These are phyloP conservation scores for Gossypium rotundifolium DNA, from an alignment of 345 rosid species.

Conservation along the genomic window DNA sequence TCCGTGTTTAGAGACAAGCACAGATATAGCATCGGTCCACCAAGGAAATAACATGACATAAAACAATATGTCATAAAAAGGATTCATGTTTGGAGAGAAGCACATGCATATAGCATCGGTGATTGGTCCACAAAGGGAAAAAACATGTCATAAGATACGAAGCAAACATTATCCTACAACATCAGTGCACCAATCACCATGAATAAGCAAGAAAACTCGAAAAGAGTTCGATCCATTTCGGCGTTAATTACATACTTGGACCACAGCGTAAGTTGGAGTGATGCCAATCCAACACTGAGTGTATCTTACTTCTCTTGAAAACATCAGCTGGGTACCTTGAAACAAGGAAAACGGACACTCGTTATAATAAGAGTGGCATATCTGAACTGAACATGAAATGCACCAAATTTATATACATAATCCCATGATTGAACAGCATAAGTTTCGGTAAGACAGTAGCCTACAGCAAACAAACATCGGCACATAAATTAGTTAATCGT, in stretches of 20 bases:
- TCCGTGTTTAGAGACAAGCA: neutral
- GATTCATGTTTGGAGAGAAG: no score
- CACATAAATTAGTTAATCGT: neutral
- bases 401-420: neutral
- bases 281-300: conserved; percentile 52
- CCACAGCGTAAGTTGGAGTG: conserved; percentile 1
- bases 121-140: neutral
- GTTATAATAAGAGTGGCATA: neutral
- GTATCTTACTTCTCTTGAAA: conserved; percentile 69
- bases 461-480: neutral
- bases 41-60: neutral
- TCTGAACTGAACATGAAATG: neutral
- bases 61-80: no score
- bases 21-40: no score
- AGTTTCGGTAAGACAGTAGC: neutral
- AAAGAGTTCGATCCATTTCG: conserved; percentile 29
- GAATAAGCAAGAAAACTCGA: neutral
- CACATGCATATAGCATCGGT: no score
- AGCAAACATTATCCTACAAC: neutral
- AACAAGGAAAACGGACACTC: neutral
- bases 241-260: neutral
- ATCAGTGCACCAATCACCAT: neutral
- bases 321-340: conserved; percentile 83
- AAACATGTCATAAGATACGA: neutral
- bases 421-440: neutral